Conservation (phyloP, 768 basidiomycete genomes). For the Leccinum aurantiacum region DNA sequence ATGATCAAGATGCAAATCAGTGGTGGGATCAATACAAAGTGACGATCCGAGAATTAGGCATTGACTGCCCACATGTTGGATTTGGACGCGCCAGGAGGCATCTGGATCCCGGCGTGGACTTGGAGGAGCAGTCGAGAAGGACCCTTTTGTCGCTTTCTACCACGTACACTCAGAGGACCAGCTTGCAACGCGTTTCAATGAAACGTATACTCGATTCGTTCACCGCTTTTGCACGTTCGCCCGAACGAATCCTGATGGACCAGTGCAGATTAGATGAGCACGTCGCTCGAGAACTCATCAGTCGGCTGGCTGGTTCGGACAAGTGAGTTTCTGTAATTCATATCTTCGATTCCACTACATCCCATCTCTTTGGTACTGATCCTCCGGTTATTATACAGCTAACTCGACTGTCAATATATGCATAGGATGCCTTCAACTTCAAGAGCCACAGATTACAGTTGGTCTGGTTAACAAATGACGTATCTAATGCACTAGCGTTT, state of each 20-base stretch:
- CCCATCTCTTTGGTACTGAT: neutral
- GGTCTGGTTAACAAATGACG: neutral
- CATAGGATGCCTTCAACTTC: neutral
- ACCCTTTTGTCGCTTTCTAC: conserved; percentile 23
- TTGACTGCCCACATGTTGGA: conserved; percentile 31
- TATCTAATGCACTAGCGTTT: neutral
- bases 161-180: conserved; percentile 4
- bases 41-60: conserved; percentile 13
- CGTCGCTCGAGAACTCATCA: conserved; percentile 20
- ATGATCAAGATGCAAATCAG: conserved; percentile 24
- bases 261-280: conserved; percentile 23
- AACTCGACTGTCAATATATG: neutral
- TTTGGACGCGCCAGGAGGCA: conserved; percentile 30
- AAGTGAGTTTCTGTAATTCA: neutral
- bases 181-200: conserved; percentile 12
- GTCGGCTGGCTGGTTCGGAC: conserved; percentile 10
- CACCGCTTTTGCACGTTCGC: conserved; percentile 11
- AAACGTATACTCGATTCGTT: conserved; percentile 6
- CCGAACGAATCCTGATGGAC: conserved; percentile 14
- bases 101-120: conserved; percentile 16
- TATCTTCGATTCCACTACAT: neutral
- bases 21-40: conserved; percentile 37
- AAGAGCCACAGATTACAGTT: neutral
- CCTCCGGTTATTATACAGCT: neutral
- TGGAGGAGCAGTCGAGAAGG: conserved; percentile 28